Evolutionary conservation across 768 basidiomycete species (phyloP), one percentile per base, ranked within the genome.

Genomic region (Galerina marginata): DNA sequence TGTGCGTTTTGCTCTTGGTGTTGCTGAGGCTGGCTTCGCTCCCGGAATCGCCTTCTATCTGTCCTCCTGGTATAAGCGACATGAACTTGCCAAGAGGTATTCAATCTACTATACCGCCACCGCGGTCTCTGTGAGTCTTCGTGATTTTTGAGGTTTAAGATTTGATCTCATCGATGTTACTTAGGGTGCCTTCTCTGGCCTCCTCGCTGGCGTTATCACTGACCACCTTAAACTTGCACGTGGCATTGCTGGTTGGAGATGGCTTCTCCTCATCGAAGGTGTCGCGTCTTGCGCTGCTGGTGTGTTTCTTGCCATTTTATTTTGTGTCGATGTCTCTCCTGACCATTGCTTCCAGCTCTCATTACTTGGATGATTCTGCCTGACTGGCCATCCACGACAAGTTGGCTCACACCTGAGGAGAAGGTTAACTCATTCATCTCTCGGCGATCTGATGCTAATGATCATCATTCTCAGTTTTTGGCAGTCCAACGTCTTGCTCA

Each of bases 21-120:
- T 54, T 39, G 39, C 53, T 1, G 53, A 54, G 16, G 53, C 53
- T 14, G 39, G 53, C 5, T 54, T 54, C 23, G 53, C 53, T 42
- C 53, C 53, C 40, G 53, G 53, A 9, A 54, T 54, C 11, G 53
- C 53, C 20, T 54, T 54, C 23, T 54, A 54, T 20, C 40, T 54
- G 7, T 54, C 53, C 23, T 54, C 53, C 9, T 54, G 53, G 53
- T 54, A 54, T 29, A 54, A 54, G 53, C 53, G 53, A 33, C 53
- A 54, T 23, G 53, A 54, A 42, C 53, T 54, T 16, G 53, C 53
- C 36, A 54, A 54, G 38, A 7, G 53, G 20, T 54, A 54, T 23
- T 54, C 53, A 16, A 40, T 54, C 38, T 54, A 54, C 23, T 54
- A 54, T 11, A 54, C 53, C 4, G 53, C 53, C 9, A 54, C 53